A percentile compares a stretch with the other conserved stretches of the same genome.
Conservation (phyloP, 129 eudicot genomes). For the Cynara cardunculus region DNA sequence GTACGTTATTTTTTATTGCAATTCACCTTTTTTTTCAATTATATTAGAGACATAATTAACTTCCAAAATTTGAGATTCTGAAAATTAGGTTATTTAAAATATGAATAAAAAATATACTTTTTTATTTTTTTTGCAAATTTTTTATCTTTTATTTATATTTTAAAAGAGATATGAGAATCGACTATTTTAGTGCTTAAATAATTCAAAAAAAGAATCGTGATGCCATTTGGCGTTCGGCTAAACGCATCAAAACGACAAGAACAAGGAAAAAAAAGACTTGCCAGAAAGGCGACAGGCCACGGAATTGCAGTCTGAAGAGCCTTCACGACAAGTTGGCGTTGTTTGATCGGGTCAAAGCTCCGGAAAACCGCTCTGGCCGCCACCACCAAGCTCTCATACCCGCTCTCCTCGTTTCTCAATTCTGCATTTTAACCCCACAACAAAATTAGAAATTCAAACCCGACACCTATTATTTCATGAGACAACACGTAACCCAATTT, state of each 20-base stretch:
- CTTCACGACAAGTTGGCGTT: conserved; percentile 43
- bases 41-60: too few relatives aligned
- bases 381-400: conserved; percentile 75
- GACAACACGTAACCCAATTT: neutral
- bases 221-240: neutral
- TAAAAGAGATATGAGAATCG: neutral
- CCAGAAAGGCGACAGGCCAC: conserved; percentile 48
- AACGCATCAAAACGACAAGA: neutral
- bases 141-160: too few relatives aligned
- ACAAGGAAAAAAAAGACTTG: conserved; percentile 31
- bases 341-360: conserved; percentile 45
- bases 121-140: neutral
- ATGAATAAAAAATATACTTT: too few relatives aligned
- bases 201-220: neutral
- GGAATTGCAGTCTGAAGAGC: conserved; percentile 68
- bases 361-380: conserved; percentile 40
- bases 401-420: conserved; percentile 42
- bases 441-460: neutral
- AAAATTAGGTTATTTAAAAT: neutral
- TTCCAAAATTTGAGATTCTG: neutral
- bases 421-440: conserved; percentile 28
- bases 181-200: neutral
- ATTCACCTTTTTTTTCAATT: too few relatives aligned
- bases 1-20: too few relatives aligned
- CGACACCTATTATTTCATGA: neutral